Conservation (phyloP, 2,329 filamentous ascomycete genomes). For the Fusarium sp. region DNA sequence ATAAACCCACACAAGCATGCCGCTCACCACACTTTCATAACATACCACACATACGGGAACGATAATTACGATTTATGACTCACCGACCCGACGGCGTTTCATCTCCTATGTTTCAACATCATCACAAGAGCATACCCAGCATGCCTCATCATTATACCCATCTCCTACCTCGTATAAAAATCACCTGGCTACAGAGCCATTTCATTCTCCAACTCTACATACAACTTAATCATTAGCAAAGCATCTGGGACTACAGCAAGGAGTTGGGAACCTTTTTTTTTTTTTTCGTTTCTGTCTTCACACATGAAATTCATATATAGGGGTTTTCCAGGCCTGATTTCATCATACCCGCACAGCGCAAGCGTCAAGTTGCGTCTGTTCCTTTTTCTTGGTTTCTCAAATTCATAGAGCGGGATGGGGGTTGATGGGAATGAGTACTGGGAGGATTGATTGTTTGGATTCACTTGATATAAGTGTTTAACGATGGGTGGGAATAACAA, state of each 20-base stretch:
- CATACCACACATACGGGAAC: conserved; percentile 20
- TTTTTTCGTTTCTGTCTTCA: conserved; percentile 33
- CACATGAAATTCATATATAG: conserved; percentile 20
- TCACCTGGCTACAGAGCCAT: not conserved
- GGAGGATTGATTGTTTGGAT: conserved; percentile 25
- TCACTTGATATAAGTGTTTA: conserved; percentile 23
- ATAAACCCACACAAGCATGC: conserved; percentile 28
- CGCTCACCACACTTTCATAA: not conserved
- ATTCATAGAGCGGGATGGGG: conserved; percentile 4
- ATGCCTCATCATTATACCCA: conserved; percentile 37
- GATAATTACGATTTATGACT: conserved; percentile 40
- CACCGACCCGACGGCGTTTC: conserved; percentile 39
- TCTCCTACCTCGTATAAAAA: conserved; percentile 19
- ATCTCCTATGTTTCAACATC: conserved; percentile 37
- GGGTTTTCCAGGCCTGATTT: conserved; percentile 27
- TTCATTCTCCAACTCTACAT: conserved; percentile 12
- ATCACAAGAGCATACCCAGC: conserved; percentile 39
- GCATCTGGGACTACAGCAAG: conserved; percentile 45
- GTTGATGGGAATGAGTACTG: not conserved
- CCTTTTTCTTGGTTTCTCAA: conserved; percentile 20
- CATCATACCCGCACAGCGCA: conserved; percentile 37
- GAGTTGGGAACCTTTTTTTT: conserved; percentile 43
- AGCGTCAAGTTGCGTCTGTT: conserved; percentile 13
- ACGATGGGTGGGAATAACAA: conserved; percentile 15
- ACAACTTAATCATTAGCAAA: conserved; percentile 35